phyloP scores from a whole-genome alignment of 192 early-diverging fungal species.

The Dissophora globulifera region DNA sequence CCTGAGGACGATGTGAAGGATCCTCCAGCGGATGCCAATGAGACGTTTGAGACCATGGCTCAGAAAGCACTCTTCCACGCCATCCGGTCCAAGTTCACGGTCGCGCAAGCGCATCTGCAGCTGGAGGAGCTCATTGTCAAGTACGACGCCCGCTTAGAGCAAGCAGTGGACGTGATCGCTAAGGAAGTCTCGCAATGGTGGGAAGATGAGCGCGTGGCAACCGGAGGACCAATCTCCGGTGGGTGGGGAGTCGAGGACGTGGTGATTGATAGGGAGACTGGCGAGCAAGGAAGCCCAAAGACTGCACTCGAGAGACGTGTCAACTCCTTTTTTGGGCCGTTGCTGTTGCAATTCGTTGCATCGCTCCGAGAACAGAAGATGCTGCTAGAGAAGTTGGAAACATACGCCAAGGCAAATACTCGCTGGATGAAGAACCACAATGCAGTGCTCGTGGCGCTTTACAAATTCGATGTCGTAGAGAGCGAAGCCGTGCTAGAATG shows the following conservation, averaged over 20 bases:
- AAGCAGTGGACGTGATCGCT: constrained; percentile 40
- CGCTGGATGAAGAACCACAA: constrained; percentile 48
- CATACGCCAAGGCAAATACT: constrained; percentile 1
- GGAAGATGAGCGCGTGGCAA: constrained; percentile 25
- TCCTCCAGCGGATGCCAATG: constrained; percentile 33
- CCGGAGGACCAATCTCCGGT: constrained; percentile 20
- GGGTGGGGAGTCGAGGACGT: constrained; percentile 11
- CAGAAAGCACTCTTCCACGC: constrained; percentile 52
- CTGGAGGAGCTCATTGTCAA: constrained; percentile 61
- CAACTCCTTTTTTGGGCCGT: constrained; percentile 52
- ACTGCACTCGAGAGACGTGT: constrained; percentile 42
- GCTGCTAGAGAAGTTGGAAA: constrained; percentile 43
- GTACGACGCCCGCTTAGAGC: constrained; percentile 38
- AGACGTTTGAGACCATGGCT: constrained; percentile 49
- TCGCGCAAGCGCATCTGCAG: constrained; percentile 56
- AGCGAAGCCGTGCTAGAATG: constrained; percentile 56
- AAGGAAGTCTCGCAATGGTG: constrained; percentile 31
- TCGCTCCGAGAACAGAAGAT: constrained; percentile 42
- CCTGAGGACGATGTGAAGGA: constrained; percentile 31
- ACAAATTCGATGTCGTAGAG: constrained; percentile 59
- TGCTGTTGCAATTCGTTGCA: constrained; percentile 51
- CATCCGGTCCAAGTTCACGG: constrained; percentile 44
- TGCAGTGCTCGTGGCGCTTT: constrained; percentile 53
- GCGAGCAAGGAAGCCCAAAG: constrained; percentile 13
- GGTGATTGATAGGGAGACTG: constrained; percentile 27